Evolutionary conservation across 257 asterid species (phyloP), one percentile per base, ranked within the genome.

Genomic region (Przewalskia tangutica): DNA sequence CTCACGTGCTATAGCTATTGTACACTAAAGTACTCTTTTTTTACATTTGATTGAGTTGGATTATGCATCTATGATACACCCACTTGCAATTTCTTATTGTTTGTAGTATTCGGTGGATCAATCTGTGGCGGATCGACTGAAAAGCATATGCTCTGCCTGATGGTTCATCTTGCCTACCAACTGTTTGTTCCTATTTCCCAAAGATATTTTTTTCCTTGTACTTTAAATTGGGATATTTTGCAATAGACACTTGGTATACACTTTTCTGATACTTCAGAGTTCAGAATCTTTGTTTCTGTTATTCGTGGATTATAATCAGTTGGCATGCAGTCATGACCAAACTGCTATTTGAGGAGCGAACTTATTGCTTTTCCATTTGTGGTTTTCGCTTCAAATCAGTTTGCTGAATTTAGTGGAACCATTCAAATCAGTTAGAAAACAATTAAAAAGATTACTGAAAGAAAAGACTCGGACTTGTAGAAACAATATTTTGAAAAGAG

Each of bases 21-120:
- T 38, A 67, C 16, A 67, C 12, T 67, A 14, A 17, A 40, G 53
- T 11, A 4, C 32, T 11, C 0, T 4, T 40, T n/a, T n/a, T 36
- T 55, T n/a, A 5, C 51, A 44, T 18, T 58, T 20, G 34, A 17
- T 16, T 65, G 34, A 9, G 2, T 9, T 18, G 60, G 81, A 63
- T 67, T 6, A 36, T 36, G n/a, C 51, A 46, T 59, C 11, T 53
- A n/a, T 20, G 66, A 36, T 32, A 4, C 5, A 17, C 55, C 8
- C 27, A 58, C 11, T 48, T 63, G 40, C 79, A 6, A 70, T 68
- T 36, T 40, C 18, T 68, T 78, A 1, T 16, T 65, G 79, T 80
- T 51, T 82, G 75, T 94, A 93, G 99, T 95, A 95, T 77, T 86
- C 93, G 3, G 93, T 92, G 84, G 93, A 90, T 79, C 94, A 90